Base-by-base conservation (phyloP, 1,139 yeast species). In the Saccharomyces pastorianus region DNA sequence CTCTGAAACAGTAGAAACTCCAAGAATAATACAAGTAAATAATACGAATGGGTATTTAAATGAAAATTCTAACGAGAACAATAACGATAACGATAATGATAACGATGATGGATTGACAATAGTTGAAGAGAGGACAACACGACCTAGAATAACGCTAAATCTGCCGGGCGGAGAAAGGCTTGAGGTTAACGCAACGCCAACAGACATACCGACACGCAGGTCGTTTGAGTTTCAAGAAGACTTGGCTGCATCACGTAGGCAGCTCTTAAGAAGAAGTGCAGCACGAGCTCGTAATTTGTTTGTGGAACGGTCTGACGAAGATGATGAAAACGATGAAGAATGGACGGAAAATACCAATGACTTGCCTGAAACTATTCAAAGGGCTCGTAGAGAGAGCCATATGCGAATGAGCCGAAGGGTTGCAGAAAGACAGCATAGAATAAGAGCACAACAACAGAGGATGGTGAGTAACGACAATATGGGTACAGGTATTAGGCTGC, bases 91-190 rank as follows among this genome's bases (percentile, higher is more conserved):
- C 14, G 50, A 42, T 49, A 47, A 57, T 51, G 56, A 54, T n/a
- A 59, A 58, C 11, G 68, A 62, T 53, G 70, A 66, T 51, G 68
- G 64, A 9, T 28, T 67, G 11, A 55, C 60, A 38, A 60, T 67
- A 20, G 51, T 66, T 11, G 63, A 61, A 53, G 70, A 67, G 53
- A 60, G 65, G 29, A 61, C 59, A 6, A 51, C 57, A 4, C 59
- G 54, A 7, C 64, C 67, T 1, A 55, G 58, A 14, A 59, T 63
- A 14, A 55, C 60, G 2, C 50, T 67, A 27, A 61, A 59, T 26
- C 56, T 67, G 6, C 71, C 70, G 2, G 70, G 69, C 26, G 67
- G 68, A 27, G 60, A 60, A 34, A 58, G 60, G 2, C 47, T 67
- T 32, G 56, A 58, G 25, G 59, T 66, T 4, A 55, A 55, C 41